Base-by-base conservation (phyloP, 2,329 filamentous ascomycete genomes). In the Pseudocercospora musae region DNA sequence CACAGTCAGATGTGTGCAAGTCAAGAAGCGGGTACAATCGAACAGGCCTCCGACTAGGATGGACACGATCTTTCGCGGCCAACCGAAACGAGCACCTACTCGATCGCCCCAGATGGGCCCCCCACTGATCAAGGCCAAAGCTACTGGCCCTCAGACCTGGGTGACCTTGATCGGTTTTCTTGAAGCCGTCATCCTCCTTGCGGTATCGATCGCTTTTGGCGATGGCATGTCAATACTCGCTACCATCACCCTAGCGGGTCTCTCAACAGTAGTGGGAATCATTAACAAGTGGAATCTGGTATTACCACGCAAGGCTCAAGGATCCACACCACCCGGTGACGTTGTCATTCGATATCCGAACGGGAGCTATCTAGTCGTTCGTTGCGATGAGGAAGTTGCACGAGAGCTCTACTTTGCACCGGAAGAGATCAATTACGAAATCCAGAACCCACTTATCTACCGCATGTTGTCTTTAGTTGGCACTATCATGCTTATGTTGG, bases 201-300 rank as follows among this genome's bases (percentile, higher is more conserved):
- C 69, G 4, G 66, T 80, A 1, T 81, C 81, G 0, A 77, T 83
- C 62, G 71, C 73, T 44, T 75, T 76, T 31, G 68, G 76, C 2
- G 82, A 84, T 67, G 82, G 81, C 62, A 81, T 83, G 77, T 82
- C 81, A 3, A 69, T 83, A 20, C 62, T 83, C 9, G 79, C 82
- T 1, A 81, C 78, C 2, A 66, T 80, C 31, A 73, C 80, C 0
- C 74, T 84, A 4, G 82, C 81, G 3, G 68, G 79, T 4, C 75
- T 84, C 15, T 81, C 81, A 7, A 81, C 77, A 2, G 70, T 83
- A 7, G 79, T 82, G 33, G 82, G 82, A 7, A 64, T 78, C 27
- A 78, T 77, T 55, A 83, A 82, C 66, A 81, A 81, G 57, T 84
- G 81, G 81, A 74, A 65, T 2, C 73, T 83, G 4, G 68, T 73